Base-by-base conservation (phyloP, 352 stramenopile genomes). In the Pythium brachiatum region DNA sequence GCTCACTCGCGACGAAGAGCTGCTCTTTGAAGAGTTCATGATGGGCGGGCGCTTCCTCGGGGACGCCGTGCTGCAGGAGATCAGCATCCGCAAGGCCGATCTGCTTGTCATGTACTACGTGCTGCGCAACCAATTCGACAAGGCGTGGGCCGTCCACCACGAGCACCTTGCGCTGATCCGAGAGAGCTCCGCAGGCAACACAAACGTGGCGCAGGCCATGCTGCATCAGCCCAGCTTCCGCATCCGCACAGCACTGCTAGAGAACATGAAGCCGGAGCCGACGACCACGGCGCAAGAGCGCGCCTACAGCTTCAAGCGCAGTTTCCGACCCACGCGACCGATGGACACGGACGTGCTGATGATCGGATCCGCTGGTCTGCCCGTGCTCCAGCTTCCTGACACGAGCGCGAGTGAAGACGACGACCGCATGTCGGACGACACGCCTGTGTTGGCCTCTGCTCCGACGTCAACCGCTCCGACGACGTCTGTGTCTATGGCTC, bases 21-120 rank as follows among this genome's bases (percentile, higher is more conserved):
- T 65, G 15, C 46, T 79, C 0, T 91, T 91, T 48, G 81, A 92
- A 47, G 64, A 74, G 46, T 89, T 85, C 44, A 92, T 92, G 82
- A 82, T 91, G 78, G 53, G 60, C 27, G 76, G 86, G n/a, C 73
- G 72, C 23, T 53, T 69, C 1, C 46, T 70, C 0, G 77, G 80
- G 13, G 73, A 86, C 47, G 73, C 86, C n/a, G 68, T 88, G 44
- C 65, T 91, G 7, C 73, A 80, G 11, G 83, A 94, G 38, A 72
- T 84, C 5, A 84, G 76, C 47, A 90, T 90, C 46, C 60, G 61
- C 34, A 73, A 90, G 82, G 69, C 78, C 73, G 85, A 94, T 50
- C 72, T 94, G 63, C 73, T 94, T 4, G 78, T 90, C 36, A 94
- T 94, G 82, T 94, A 92, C 64, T 92, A 92, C 68, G 76, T 87